phyloP scores from a whole-genome alignment of 768 basidiomycete genomes.

The Pleurotus ostreatus region DNA sequence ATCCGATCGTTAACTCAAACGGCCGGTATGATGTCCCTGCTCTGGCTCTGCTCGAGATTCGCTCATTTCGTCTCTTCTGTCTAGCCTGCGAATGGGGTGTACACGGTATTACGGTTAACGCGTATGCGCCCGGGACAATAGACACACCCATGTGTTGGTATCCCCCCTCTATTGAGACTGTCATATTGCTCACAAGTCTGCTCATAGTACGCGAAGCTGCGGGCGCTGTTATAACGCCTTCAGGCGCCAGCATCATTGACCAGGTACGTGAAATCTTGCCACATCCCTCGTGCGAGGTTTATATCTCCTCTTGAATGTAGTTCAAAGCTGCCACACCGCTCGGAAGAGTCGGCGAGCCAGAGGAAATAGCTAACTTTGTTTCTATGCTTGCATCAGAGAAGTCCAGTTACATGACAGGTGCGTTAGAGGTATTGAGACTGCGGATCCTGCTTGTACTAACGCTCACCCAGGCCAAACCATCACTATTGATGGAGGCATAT shows the following conservation, averaged over 20 bases:
- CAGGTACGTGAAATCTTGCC: neutral
- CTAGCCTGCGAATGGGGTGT: constrained; percentile 26
- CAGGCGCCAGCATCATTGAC: neutral
- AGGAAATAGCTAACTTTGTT: constrained; percentile 29
- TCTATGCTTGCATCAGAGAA: constrained; percentile 31
- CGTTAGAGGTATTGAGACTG: neutral
- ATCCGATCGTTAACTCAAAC: constrained; percentile 37
- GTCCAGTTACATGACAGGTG: constrained; percentile 30
- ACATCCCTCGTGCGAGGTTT: no score
- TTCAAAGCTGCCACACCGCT: constrained; percentile 12
- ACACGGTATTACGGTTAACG: constrained; percentile 34
- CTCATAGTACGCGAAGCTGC: constrained; percentile 5
- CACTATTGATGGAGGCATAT: constrained; percentile 6
- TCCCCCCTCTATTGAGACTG: neutral
- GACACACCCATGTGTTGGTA: constrained; percentile 25
- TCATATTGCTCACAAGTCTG: neutral
- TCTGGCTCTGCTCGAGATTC: neutral
- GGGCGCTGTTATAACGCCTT: constrained; percentile 6
- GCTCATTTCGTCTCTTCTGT: constrained; percentile 3
- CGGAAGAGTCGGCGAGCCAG: constrained; percentile 21
- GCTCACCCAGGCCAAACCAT: constrained; percentile 6
- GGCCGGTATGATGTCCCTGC: constrained; percentile 21
- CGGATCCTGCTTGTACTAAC: neutral
- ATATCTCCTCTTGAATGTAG: neutral
- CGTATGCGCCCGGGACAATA: constrained; percentile 33